Evolutionary conservation across 352 stramenopile species (phyloP).

Genomic region (Saprolegnia diclina): DNA sequence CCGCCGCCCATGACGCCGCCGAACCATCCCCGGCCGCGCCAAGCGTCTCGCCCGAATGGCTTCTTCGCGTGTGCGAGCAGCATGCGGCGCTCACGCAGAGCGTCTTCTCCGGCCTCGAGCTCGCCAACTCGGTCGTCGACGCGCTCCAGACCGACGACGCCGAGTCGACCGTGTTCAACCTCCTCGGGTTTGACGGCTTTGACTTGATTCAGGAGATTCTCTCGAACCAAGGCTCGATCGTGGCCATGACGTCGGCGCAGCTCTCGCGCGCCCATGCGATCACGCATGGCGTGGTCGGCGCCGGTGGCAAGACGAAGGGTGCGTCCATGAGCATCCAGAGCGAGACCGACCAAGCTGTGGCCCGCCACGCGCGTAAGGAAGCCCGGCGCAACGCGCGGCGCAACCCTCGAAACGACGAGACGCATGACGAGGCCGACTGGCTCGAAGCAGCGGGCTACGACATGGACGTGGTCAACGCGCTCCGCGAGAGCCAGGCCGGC

Average conservation of each 20-base stretch:
- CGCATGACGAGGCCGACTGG: slow-evolving; percentile 52
- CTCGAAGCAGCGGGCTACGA: slow-evolving; percentile 74
- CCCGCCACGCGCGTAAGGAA: slow-evolving; percentile 46
- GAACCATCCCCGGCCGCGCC: too few species aligned
- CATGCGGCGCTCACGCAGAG: slow-evolving; percentile 37
- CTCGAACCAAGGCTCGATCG: slow-evolving; percentile 38
- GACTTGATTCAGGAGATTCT: slow-evolving; percentile 68
- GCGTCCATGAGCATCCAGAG: slow-evolving; percentile 63
- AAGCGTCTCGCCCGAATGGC: slow-evolving; percentile 29
- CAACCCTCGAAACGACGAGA: slow-evolving; percentile 28
- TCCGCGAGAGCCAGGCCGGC: slow-evolving; percentile 64
- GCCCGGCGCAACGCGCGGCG: slow-evolving; percentile 33
- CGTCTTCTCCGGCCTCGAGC: slow-evolving; percentile 55
- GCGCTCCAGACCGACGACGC: slow-evolving; percentile 45
- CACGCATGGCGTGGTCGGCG: slow-evolving; percentile 31
- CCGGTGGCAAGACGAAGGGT: slow-evolving; percentile 30
- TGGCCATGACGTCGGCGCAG: slow-evolving; percentile 36
- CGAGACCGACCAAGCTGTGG: slow-evolving; percentile 49
- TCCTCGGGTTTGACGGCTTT: slow-evolving; percentile 82
- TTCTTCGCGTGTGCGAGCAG: slow-evolving; percentile 41
- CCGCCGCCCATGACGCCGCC: neutral
- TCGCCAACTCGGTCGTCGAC: slow-evolving; percentile 65
- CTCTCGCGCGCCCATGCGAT: slow-evolving; percentile 33
- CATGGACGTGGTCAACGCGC: slow-evolving; percentile 61
- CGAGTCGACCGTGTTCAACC: slow-evolving; percentile 67